Percentiles rank a stretch among this genome's conserved stretches.
These are phyloP conservation scores for Starmerella floricola DNA, from an alignment of 805 yeast species.

Conservation along the genomic window DNA sequence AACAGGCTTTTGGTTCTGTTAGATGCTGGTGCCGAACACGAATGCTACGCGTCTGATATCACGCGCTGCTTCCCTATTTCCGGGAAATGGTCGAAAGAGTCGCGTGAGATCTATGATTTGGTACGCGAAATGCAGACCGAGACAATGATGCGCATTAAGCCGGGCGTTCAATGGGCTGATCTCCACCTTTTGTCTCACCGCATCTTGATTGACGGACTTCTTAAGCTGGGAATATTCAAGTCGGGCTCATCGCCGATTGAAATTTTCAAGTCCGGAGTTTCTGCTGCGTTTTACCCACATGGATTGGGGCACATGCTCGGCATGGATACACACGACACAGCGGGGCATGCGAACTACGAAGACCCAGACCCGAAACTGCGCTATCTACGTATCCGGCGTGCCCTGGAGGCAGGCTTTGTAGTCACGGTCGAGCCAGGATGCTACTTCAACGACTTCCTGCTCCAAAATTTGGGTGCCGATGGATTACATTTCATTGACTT, in stretches of 20 bases:
- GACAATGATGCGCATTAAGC: slow-evolving; percentile 60
- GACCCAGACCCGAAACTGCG: slow-evolving; percentile 68
- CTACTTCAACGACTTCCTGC: slow-evolving; percentile 74
- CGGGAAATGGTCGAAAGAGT: slow-evolving; percentile 85
- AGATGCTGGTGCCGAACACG: slow-evolving; percentile 98
- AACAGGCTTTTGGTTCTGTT: slow-evolving; percentile 59
- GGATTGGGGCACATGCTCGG: slow-evolving; percentile 92
- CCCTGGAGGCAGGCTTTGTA: slow-evolving; percentile 63
- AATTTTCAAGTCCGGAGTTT: slow-evolving; percentile 54
- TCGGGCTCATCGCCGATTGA: slow-evolving; percentile 42
- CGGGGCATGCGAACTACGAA: slow-evolving; percentile 72
- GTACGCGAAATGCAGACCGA: slow-evolving; percentile 73
- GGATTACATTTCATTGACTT: slow-evolving; percentile 46
- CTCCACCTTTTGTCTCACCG: slow-evolving; percentile 70
- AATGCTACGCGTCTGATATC: slow-evolving; percentile 82
- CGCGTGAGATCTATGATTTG: slow-evolving; percentile 63
- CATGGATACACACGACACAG: slow-evolving; percentile 93
- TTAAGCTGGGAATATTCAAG: slow-evolving; percentile 64
- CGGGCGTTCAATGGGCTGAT: slow-evolving; percentile 79
- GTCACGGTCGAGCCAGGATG: slow-evolving; percentile 93
- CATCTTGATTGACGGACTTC: slow-evolving; percentile 57
- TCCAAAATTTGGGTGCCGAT: slow-evolving; percentile 33
- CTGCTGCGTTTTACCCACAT: slow-evolving; percentile 82
- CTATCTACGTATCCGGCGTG: slow-evolving; percentile 71
- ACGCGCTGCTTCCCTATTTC: slow-evolving; percentile 88